Conservation (phyloP, 345 rosid species). For the Salix arbutifolia region DNA sequence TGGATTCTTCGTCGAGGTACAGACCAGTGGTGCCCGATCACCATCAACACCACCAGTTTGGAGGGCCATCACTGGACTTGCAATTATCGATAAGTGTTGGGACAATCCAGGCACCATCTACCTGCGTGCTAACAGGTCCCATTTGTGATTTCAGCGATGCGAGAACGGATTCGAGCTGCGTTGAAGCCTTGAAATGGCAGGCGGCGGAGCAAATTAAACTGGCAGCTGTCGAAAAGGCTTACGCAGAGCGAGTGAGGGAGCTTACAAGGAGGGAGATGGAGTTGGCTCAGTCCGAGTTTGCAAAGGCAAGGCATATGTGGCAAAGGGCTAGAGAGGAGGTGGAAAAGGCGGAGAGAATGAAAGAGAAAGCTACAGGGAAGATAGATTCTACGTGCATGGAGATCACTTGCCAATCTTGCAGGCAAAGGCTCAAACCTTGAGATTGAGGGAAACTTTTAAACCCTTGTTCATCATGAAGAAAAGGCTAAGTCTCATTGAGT, state of each 20-base stretch:
- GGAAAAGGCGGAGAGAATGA: slow-evolving; percentile 75
- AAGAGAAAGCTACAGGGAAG: slow-evolving; percentile 63
- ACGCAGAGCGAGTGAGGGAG: slow-evolving; percentile 93
- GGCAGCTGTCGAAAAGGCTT: slow-evolving; percentile 81
- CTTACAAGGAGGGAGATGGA: slow-evolving; percentile 87
- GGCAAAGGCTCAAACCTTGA: slow-evolving; percentile 76
- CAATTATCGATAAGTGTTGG: slow-evolving; percentile 78
- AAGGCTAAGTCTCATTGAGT: slow-evolving; percentile 22
- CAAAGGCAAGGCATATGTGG: slow-evolving; percentile 83
- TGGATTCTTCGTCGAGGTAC: slow-evolving; percentile 22
- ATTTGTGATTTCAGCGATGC: slow-evolving; percentile 28
- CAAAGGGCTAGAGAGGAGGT: slow-evolving; percentile 81
- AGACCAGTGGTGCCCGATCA: slow-evolving; percentile 15
- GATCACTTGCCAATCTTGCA: slow-evolving; percentile 97
- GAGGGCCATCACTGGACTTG: slow-evolving; percentile 66
- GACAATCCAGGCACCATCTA: slow-evolving; percentile 39
- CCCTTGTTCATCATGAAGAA: background rate
- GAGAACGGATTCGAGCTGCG: slow-evolving; percentile 27
- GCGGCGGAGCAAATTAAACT: slow-evolving; percentile 84
- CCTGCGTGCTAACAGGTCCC: slow-evolving; percentile 18
- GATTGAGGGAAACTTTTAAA: background rate
- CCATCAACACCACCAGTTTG: slow-evolving; percentile 17
- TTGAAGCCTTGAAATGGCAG: slow-evolving; percentile 82
- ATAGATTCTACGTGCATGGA: slow-evolving; percentile 77
- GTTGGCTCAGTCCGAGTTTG: slow-evolving; percentile 85